Percentiles rank a stretch among this genome's conserved stretches.
These are phyloP conservation scores for Russula emetica DNA, from an alignment of 768 basidiomycete species.

Conservation along the genomic window DNA sequence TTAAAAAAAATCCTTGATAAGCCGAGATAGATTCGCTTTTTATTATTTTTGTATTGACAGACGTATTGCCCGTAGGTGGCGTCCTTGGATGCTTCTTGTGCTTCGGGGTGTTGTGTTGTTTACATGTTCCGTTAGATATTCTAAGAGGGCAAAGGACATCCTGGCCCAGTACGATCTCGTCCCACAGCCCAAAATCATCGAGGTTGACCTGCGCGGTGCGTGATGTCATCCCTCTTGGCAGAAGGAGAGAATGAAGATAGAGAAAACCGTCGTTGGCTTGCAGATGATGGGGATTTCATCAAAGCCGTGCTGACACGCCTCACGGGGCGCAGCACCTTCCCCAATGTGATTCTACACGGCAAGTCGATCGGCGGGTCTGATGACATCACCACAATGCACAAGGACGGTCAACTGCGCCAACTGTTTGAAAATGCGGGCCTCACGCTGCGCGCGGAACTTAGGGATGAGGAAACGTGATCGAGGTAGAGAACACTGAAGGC, in stretches of 20 bases:
- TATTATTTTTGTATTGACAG: constrained; percentile 34
- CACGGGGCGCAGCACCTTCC: constrained; percentile 66
- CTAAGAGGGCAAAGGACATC: constrained; percentile 56
- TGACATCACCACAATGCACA: constrained; percentile 50
- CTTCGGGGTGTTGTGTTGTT: background rate
- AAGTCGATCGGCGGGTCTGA: constrained; percentile 65
- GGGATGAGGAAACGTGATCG: background rate
- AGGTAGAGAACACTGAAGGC: background rate
- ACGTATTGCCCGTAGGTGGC: constrained; percentile 68
- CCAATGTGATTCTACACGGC: constrained; percentile 66
- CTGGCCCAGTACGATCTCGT: constrained; percentile 54
- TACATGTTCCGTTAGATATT: constrained; percentile 43
- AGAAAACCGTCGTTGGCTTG: background rate
- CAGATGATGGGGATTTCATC: constrained; percentile 59
- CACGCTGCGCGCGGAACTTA: constrained; percentile 16
- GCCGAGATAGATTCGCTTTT: background rate
- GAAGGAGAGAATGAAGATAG: background rate
- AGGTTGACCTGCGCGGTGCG: constrained; percentile 69
- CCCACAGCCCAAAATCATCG: constrained; percentile 65
- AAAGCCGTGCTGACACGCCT: constrained; percentile 64
- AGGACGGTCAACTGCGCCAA: constrained; percentile 41
- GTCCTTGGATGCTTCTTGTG: background rate
- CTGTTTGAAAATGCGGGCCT: constrained; percentile 50
- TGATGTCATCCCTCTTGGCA: constrained; percentile 8
- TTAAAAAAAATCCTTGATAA: background rate